Base-by-base conservation (phyloP, 2,329 filamentous ascomycete species). In the Colletotrichum sp. region DNA sequence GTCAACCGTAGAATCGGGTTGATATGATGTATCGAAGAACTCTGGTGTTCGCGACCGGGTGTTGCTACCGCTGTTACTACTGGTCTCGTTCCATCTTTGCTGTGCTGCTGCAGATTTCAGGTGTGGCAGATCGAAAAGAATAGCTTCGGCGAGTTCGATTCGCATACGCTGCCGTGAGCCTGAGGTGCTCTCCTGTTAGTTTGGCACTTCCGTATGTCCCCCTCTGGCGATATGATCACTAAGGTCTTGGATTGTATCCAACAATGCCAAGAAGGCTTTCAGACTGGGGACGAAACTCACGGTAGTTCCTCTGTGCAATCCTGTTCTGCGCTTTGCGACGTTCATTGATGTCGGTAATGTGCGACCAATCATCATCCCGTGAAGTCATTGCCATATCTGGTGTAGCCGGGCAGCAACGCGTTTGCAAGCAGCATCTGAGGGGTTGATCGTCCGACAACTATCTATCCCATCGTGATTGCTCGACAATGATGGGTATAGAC, bases 311-410 rank as follows among this genome's bases (percentile, higher is more conserved):
- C 49, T 76, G 73, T 10, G 66, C 66, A 5, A 72, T 60, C 5
- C 73, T 57, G 6, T 76, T 76, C 57, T 72, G 73, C 3, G 69
- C 62, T 16, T 65, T 76, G 8, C 70, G 64, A 26, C 69, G 77
- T 71, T 81, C 75, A 6, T 73, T 76, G 3, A 79, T 78, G 69
- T 79, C 81, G 4, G 78, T 82, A 9, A 81, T 78, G 3, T 82
- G 82, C 2, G 81, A 84, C 83, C 83, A 84, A 66, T 84, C 83
- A 57, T 84, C 82, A 13, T 71, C 69, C 8, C 57, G 34, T 12
- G 67, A 62, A 69, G 55, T 21, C 67, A 69, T 69, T 15, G 16
- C 34, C 13, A 8, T 36, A 8, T 26, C 30, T 36, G 15, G 32
- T 39, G n/a, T 36, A 39, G n/a, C 28, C 18, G 24, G 49, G 13